Conservation (phyloP, 208 protist genomes). For the Trypanosoma brucei region DNA sequence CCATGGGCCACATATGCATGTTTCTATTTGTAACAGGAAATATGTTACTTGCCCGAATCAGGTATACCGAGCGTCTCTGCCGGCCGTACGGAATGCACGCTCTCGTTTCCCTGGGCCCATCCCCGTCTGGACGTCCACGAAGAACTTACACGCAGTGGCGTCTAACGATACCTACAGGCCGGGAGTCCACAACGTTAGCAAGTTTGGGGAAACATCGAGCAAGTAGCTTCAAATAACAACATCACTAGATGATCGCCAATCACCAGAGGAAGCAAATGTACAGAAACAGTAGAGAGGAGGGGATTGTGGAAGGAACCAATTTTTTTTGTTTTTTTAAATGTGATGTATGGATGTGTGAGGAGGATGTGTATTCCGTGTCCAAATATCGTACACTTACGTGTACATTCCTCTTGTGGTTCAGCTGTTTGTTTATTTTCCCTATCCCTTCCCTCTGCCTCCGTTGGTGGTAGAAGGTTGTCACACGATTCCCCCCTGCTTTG, state of each 20-base stretch:
- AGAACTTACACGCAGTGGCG: conserved; percentile 64
- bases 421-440: too few species aligned
- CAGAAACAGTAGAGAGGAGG: too few species aligned
- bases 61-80: conserved; percentile 52
- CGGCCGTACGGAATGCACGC: conserved; percentile 57
- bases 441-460: too few species aligned
- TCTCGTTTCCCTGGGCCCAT: conserved; percentile 78
- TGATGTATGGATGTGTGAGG: too few species aligned
- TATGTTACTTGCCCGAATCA: conserved; percentile 49
- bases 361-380: too few species aligned
- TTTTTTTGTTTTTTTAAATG: too few species aligned
- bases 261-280: too few species aligned
- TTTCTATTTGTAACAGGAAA: conserved; percentile 53
- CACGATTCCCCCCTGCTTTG: too few species aligned
- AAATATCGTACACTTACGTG: too few species aligned
- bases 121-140: conserved; percentile 76
- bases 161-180: conserved; percentile 56
- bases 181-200: conserved; percentile 48
- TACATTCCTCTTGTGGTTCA: too few species aligned
- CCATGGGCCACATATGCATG: conserved; percentile 73
- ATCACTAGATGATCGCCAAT: neutral
- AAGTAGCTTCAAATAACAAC: conserved; percentile 2
- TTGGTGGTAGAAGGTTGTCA: too few species aligned
- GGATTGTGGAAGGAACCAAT: too few species aligned
- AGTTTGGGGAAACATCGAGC: conserved; percentile 7